phyloP scores from a whole-genome alignment of 139 green algal species.

The Closterium sp. region DNA sequence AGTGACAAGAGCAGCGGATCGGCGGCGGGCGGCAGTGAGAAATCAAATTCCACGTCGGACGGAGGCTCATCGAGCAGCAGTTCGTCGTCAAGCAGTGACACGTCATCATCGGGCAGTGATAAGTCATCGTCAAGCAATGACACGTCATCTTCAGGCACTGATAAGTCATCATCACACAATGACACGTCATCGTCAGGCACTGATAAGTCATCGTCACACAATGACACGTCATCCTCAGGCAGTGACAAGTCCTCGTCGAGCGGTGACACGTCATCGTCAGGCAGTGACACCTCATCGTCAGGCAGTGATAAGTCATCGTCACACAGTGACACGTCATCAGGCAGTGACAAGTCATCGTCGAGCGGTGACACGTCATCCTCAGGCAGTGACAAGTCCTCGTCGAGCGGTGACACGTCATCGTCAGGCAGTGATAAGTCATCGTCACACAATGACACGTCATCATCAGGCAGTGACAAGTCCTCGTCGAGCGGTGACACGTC shows the following conservation, averaged over 20 bases:
- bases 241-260: neutral
- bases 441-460: neutral
- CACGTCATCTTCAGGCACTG: neutral
- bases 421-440: neutral
- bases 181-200: neutral
- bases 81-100: neutral
- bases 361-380: neutral
- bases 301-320: neutral
- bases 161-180: neutral
- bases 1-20: neutral
- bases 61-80: neutral
- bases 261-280: neutral
- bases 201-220: neutral
- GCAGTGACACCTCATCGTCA: neutral
- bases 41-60: neutral
- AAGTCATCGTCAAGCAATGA: neutral
- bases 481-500: neutral
- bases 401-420: neutral
- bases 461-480: neutral
- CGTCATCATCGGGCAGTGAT: neutral
- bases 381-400: neutral
- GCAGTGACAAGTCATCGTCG: neutral
- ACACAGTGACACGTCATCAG: neutral
- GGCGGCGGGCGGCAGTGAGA: neutral
- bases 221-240: neutral